Base-by-base conservation (phyloP, 2,329 filamentous ascomycete species). In the Nothomitra cinnamomea region DNA sequence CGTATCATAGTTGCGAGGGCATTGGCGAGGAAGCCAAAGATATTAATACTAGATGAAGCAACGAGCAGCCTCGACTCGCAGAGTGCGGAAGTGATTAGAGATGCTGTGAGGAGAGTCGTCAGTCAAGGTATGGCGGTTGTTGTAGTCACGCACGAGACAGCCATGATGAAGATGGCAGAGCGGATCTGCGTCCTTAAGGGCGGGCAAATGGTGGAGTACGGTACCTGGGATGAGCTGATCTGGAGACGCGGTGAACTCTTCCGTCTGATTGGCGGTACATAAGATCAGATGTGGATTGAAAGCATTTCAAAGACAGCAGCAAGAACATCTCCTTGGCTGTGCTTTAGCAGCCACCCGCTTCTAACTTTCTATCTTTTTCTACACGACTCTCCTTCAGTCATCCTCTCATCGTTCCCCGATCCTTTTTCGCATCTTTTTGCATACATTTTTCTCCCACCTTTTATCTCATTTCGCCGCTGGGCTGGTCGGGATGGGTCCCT, bases 121-220 rank as follows among this genome's bases (percentile, higher is more conserved):
- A 56, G 59, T 1, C 57, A 61, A 2, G 70, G 69, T 0, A 75
- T 87, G 65, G 84, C 84, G 0, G 78, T 94, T 0, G 72, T 95
- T 15, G 75, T 94, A 22, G 82, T 94, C 40, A 95, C 88, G 50
- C 90, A 95, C 67, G 78, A 76, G 54, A 73, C 71, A 57, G 83
- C 90, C 62, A 94, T 95, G 87, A 95, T 96, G 85, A 74, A 75
- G 55, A 77, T 86, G 55, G 85, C 83, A 0, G 81, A 87, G 63
- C 73, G 77, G 45, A 71, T 95, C 6, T 71, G 90, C 0, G 78
- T 95, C 57, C 60, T 82, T 56, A 72, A 94, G 25, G 76, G 85
- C n/a, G 76, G 80, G 0, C 74, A 77, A 2, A 70, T 77, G 1
- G 77, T 86, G 5, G 83, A 90, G 63, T 67, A 74, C 54, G 89